Evolutionary conservation across 2,329 filamentous ascomycete genomes (phyloP).

Genomic region (Aspergillus proliferans): DNA sequence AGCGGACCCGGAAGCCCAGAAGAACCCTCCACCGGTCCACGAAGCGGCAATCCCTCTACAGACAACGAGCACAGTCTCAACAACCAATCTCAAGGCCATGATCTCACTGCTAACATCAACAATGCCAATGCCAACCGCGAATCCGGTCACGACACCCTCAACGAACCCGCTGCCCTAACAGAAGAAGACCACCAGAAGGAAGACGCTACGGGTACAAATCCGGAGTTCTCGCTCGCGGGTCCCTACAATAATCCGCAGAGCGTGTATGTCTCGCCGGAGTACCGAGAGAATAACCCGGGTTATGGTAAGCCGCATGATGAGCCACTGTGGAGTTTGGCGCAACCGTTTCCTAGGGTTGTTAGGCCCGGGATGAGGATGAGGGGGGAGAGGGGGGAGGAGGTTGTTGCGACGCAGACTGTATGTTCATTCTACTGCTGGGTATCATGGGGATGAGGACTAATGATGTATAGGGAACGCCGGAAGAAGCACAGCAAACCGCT

Average conservation of each 20-base stretch:
- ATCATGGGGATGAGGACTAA: neutral
- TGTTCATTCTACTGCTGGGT: neutral
- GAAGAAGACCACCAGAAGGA: neutral
- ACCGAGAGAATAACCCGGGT: slow-evolving; percentile 40
- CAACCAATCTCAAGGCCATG: no score
- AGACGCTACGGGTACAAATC: neutral
- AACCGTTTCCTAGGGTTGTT: slow-evolving; percentile 47
- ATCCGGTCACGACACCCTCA: no score
- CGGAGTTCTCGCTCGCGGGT: neutral
- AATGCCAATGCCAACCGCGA: no score
- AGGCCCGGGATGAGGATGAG: slow-evolving; percentile 41
- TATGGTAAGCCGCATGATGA: slow-evolving; percentile 43
- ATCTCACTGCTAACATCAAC: no score
- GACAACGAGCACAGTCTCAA: no score
- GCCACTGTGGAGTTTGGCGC: slow-evolving; percentile 47
- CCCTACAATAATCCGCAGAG: neutral
- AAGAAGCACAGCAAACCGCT: neutral
- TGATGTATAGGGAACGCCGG: neutral
- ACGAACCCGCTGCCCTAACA: neutral
- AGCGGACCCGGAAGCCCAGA: no score
- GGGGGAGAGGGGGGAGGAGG: slow-evolving; percentile 5
- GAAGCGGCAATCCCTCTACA: no score
- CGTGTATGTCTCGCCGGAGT: slow-evolving; percentile 10
- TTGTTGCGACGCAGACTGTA: neutral
- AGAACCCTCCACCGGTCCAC: no score